Evolutionary conservation across 148 eudicot species (phyloP), one percentile per base, ranked within the genome.

Genomic region (Persicaria maculosa): DNA sequence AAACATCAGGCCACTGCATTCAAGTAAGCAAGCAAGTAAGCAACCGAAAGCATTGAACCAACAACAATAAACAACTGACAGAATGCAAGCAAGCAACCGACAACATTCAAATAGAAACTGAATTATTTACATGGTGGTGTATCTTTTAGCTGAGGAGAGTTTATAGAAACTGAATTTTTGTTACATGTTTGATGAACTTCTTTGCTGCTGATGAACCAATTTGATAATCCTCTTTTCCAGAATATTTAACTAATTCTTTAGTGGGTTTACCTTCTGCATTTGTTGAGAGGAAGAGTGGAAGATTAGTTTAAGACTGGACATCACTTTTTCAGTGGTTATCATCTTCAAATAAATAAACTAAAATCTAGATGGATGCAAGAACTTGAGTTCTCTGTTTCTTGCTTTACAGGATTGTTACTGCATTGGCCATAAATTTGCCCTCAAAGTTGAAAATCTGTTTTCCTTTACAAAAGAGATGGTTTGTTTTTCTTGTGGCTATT

Each of bases 61-160:
- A 25, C 31, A 25, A n/a, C n/a, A n/a, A n/a, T n/a, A n/a, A n/a
- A n/a, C n/a, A n/a, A n/a, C n/a, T n/a, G n/a, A n/a, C n/a, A n/a
- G n/a, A n/a, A n/a, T n/a, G n/a, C n/a, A n/a, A n/a, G n/a, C n/a
- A n/a, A n/a, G n/a, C n/a, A n/a, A n/a, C n/a, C n/a, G n/a, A n/a
- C n/a, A n/a, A n/a, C n/a, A n/a, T n/a, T n/a, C n/a, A n/a, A 9
- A 12, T 44, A 57, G 17, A 57, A 57, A 20, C 17, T 45, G 47
- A 25, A 47, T 46, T 19, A 17, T 36, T 67, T 50, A 47, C 44
- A 47, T 22, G 50, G 2, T 75, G 44, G 19, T 48, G 4, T 52
- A 1, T 57, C 36, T 79, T 78, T 81, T 74, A 93, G 98, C 76
- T 93, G 16, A 93, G 91, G 98, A 80, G 98, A 81, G 98, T 91